These are phyloP conservation scores for Cicer bijugum DNA, from an alignment of 306 rosid genomes.

Conservation along the genomic window DNA sequence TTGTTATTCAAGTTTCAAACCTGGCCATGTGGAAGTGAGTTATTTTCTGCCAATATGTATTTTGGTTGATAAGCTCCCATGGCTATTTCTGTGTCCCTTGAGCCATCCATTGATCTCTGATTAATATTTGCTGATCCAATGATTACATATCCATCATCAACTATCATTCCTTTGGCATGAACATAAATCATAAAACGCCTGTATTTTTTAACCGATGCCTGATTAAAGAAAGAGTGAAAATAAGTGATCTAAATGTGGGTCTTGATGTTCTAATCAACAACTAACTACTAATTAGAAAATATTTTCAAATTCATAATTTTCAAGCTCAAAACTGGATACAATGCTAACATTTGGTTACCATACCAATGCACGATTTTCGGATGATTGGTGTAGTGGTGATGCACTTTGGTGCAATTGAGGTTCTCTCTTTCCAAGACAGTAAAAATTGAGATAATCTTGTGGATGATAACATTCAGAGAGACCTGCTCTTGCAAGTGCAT, in stretches of 20 bases:
- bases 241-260: not conserved
- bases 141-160: conserved; percentile 67
- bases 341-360: conserved; percentile 30
- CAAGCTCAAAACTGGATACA: conserved; percentile 30
- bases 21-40: conserved; percentile 71
- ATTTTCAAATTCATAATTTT: not conserved
- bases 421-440: conserved; percentile 75
- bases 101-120: conserved; percentile 82
- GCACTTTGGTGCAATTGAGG: conserved; percentile 19
- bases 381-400: conserved; percentile 23
- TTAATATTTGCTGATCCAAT: conserved; percentile 82
- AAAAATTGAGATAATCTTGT: conserved; percentile 69
- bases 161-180: conserved; percentile 79
- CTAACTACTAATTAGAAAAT: too few relatives aligned
- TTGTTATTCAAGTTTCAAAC: conserved; percentile 45
- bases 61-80: conserved; percentile 84
- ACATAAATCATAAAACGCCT: conserved; percentile 77
- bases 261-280: conserved; percentile 12
- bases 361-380: conserved; percentile 64
- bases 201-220: conserved; percentile 58
- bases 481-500: conserved; percentile 61
- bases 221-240: conserved; percentile 29
- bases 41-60: conserved; percentile 57
- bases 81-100: conserved; percentile 80
- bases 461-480: conserved; percentile 60